A percentile compares a stretch with the other conserved stretches of the same genome.
These are phyloP conservation scores for Diaporthe destruens DNA, from an alignment of 2,329 filamentous ascomycete species.

Conservation along the genomic window DNA sequence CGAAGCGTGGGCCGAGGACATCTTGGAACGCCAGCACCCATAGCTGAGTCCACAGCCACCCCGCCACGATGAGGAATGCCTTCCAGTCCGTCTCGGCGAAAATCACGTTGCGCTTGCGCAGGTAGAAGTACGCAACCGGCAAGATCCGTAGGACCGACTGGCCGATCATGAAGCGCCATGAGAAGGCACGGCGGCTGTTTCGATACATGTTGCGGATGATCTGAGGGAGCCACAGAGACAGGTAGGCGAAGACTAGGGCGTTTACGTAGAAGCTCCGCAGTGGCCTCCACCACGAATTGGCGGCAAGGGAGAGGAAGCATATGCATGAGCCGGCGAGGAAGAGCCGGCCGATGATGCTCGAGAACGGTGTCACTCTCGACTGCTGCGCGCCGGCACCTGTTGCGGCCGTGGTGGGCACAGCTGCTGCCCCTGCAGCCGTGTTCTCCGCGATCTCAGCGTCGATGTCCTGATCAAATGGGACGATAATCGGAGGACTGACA, in stretches of 20 bases:
- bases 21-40: constrained; percentile 84
- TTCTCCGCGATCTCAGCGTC: constrained; percentile 69
- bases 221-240: constrained; percentile 93
- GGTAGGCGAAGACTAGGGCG: constrained; percentile 77
- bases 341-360: constrained; percentile 68
- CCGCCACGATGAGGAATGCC: constrained; percentile 73
- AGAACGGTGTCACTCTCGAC: constrained; percentile 58
- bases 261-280: constrained; percentile 71
- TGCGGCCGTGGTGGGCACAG: constrained; percentile 51
- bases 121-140: constrained; percentile 89
- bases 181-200: constrained; percentile 91
- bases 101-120: constrained; percentile 81
- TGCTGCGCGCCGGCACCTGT: constrained; percentile 48
- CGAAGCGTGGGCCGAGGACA: constrained; percentile 88
- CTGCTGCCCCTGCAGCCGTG: constrained; percentile 49
- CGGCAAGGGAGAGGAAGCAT: constrained; percentile 70
- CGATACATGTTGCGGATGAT: constrained; percentile 90
- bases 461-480: constrained; percentile 74
- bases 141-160: constrained; percentile 83
- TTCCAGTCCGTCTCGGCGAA: constrained; percentile 78
- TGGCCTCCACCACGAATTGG: constrained; percentile 70
- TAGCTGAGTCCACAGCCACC: constrained; percentile 91
- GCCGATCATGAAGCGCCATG: constrained; percentile 90
- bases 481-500: constrained; percentile 63
- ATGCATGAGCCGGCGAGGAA: constrained; percentile 67